Evolutionary conservation across 1,284 basidiomycete genomes (phyloP).

Genomic region (Melampsora americana): DNA sequence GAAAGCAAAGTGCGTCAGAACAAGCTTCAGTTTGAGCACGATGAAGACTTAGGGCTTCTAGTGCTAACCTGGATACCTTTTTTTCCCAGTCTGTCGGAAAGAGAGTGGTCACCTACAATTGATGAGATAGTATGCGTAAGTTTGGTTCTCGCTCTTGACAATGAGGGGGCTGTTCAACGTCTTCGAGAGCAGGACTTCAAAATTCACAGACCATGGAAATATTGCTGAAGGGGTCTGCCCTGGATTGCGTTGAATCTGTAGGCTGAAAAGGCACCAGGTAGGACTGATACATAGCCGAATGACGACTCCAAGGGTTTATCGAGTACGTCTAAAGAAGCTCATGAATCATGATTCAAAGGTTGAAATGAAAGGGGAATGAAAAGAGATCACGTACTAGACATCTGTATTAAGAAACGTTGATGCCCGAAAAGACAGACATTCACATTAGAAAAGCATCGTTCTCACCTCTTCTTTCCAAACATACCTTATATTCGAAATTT

Average conservation of each 20-base stretch:
- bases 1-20: background rate
- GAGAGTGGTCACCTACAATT: constrained; percentile 48
- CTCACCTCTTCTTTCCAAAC: background rate
- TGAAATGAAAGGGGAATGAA: background rate
- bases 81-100: constrained; percentile 82
- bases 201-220: constrained; percentile 81
- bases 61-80: constrained; percentile 72
- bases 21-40: background rate
- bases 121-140: background rate
- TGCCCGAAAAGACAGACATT: background rate
- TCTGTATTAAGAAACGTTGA: constrained; percentile 10
- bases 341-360: background rate
- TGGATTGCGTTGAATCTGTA: constrained; percentile 88
- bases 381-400: constrained; percentile 37
- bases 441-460: no score
- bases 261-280: constrained; percentile 94
- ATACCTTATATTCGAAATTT: constrained; percentile 85
- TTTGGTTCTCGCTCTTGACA: background rate
- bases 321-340: constrained; percentile 24
- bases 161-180: background rate
- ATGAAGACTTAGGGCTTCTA: background rate
- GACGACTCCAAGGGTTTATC: constrained; percentile 90
- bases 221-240: constrained; percentile 88
- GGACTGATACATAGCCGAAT: constrained; percentile 91
- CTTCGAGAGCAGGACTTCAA: background rate